Percentiles rank a stretch among this genome's conserved stretches.
phyloP scores from a whole-genome alignment of 768 basidiomycete genomes.

The Mycena chlorophos region DNA sequence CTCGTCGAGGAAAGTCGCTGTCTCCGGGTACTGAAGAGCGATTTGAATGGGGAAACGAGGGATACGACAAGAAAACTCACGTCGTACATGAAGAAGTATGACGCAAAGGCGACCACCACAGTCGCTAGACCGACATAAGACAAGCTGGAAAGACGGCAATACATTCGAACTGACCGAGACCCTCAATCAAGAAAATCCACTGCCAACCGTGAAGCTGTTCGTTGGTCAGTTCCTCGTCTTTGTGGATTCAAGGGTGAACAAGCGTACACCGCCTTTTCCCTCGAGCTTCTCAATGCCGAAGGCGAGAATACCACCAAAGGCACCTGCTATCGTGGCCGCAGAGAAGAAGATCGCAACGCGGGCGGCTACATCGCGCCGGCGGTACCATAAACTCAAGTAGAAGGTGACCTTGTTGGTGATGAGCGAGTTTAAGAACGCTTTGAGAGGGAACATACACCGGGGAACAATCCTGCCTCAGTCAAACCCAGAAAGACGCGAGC shows the following conservation, averaged over 20 bases:
- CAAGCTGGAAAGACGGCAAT: not conserved
- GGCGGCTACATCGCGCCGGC: slow-evolving; percentile 52
- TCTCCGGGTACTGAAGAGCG: slow-evolving; percentile 50
- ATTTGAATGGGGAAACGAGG: not conserved
- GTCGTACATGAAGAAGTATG: slow-evolving; percentile 58
- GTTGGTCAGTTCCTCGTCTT: not conserved
- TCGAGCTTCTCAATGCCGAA: slow-evolving; percentile 49
- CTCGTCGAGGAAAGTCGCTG: slow-evolving; percentile 53
- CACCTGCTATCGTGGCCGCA: slow-evolving; percentile 33
- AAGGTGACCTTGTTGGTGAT: slow-evolving; percentile 36
- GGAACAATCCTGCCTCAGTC: slow-evolving; percentile 42
- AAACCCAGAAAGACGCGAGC: slow-evolving; percentile 42
- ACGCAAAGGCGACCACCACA: slow-evolving; percentile 33
- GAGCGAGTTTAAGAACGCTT: not conserved
- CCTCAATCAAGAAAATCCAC: slow-evolving; percentile 54
- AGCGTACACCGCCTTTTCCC: slow-evolving; percentile 27
- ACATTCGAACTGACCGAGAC: slow-evolving; percentile 28
- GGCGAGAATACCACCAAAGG: slow-evolving; percentile 52
- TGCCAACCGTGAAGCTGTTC: slow-evolving; percentile 42
- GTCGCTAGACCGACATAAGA: slow-evolving; percentile 4
- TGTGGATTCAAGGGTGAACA: not conserved
- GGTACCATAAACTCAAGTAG: slow-evolving; percentile 62
- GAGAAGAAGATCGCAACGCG: slow-evolving; percentile 17
- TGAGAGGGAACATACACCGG: slow-evolving; percentile 29
- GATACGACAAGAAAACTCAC: slow-evolving; percentile 29